Percentiles rank a stretch among this genome's conserved stretches.
phyloP scores from a whole-genome alignment of 345 rosid genomes.

The Euphorbia tirucalli region DNA sequence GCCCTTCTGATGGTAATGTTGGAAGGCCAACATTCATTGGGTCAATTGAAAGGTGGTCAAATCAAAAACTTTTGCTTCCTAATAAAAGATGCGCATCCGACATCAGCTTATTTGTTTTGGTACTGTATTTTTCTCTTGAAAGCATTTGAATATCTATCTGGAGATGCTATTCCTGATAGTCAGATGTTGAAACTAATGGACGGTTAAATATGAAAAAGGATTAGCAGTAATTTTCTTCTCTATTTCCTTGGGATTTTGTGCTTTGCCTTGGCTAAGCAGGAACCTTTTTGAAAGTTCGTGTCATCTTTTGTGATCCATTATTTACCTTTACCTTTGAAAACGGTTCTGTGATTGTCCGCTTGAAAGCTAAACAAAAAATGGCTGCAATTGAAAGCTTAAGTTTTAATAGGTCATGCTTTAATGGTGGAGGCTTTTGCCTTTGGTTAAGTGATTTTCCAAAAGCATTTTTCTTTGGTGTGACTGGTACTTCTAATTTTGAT shows the following conservation, averaged over 20 bases:
- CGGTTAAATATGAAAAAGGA: too few species aligned
- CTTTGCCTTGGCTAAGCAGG: background rate
- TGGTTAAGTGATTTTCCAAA: background rate
- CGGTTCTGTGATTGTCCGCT: background rate
- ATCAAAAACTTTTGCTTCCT: constrained; percentile 57
- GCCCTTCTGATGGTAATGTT: constrained; percentile 39
- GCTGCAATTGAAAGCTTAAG: background rate
- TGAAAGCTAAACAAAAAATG: background rate
- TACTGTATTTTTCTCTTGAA: constrained; percentile 17
- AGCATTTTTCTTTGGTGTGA: background rate
- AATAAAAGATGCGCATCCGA: constrained; percentile 47
- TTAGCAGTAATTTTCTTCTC: background rate
- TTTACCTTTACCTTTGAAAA: background rate
- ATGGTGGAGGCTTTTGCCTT: background rate
- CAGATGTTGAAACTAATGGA: background rate
- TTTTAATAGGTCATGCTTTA: background rate
- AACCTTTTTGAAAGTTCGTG: background rate
- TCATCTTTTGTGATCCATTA: constrained; percentile 3
- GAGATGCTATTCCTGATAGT: background rate
- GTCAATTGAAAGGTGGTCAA: constrained; percentile 72
- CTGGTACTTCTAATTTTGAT: background rate
- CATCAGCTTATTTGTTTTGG: constrained; percentile 67
- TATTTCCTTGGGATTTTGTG: background rate
- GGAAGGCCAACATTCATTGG: constrained; percentile 52
- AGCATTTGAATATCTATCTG: background rate